phyloP scores from a whole-genome alignment of 345 rosid species.

The Kandelia obovata region DNA sequence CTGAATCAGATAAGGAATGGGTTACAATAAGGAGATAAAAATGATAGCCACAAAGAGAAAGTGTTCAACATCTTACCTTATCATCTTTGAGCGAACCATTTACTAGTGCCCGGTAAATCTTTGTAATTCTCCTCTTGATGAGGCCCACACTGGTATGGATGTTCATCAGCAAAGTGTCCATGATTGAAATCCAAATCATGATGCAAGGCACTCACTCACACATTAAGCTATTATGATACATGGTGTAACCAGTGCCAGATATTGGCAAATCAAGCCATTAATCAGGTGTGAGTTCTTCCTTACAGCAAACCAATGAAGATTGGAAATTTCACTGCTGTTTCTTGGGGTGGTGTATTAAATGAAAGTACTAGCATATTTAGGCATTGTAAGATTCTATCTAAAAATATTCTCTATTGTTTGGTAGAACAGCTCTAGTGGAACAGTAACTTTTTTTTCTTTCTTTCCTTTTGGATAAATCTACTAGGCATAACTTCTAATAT shows the following conservation, averaged over 20 bases:
- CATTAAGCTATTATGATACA: constrained; percentile 4
- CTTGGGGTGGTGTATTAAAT: neutral
- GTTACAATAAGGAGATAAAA: neutral
- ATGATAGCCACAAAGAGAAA: neutral
- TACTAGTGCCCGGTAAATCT: constrained; percentile 74
- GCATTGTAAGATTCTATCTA: neutral
- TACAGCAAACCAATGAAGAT: neutral
- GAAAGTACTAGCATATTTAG: neutral
- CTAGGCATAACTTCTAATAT: neutral
- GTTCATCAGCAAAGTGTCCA: constrained; percentile 10
- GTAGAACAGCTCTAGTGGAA: neutral
- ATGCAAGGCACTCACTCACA: neutral
- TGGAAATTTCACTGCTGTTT: neutral
- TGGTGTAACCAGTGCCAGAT: neutral
- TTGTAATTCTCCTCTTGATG: constrained; percentile 46
- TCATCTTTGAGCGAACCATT: constrained; percentile 59
- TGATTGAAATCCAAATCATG: neutral
- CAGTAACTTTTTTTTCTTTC: too few relatives aligned
- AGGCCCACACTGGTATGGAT: constrained; percentile 30
- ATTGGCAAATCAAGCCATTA: neutral
- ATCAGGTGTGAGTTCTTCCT: neutral
- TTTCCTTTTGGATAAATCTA: neutral
- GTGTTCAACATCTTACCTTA: constrained; percentile 37
- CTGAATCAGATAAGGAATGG: neutral
- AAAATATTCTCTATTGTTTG: neutral